Conservation (phyloP, 179 eudicot species). For the Heliamphora pulchella region DNA sequence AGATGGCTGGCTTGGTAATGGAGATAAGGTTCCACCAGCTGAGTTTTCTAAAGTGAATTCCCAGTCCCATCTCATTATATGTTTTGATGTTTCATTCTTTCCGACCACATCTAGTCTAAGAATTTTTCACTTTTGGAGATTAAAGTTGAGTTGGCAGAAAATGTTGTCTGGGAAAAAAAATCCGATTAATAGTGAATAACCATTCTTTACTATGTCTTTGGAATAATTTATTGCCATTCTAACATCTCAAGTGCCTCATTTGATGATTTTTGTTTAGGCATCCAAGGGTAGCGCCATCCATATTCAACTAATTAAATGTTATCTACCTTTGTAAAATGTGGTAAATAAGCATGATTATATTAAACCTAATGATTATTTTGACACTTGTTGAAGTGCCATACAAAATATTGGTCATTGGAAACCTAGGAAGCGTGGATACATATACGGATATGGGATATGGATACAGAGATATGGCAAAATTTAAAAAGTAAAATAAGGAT, state of each 20-base stretch:
- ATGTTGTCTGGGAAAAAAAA: not conserved
- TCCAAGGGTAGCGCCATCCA: too few relatives aligned
- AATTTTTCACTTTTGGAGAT: not conserved
- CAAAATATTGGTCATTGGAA: not conserved
- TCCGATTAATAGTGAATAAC: not conserved
- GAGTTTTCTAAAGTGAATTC: slow-evolving; percentile 83
- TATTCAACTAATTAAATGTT: not conserved
- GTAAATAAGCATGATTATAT: not conserved
- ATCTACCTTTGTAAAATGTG: not conserved
- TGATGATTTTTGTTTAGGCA: slow-evolving; percentile 3
- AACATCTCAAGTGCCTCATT: not conserved
- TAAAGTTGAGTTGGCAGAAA: not conserved
- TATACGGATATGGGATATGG: too few relatives aligned
- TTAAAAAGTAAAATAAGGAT: too few relatives aligned
- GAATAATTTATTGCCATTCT: not conserved
- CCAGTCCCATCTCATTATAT: not conserved
- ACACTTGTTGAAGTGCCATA: not conserved
- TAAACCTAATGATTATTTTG: not conserved
- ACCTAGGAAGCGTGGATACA: too few relatives aligned
- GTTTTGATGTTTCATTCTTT: not conserved
- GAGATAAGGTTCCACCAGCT: slow-evolving; percentile 97
- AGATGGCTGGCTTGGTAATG: slow-evolving; percentile 87
- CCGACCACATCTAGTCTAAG: not conserved
- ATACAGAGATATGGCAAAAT: too few relatives aligned
- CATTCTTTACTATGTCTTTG: not conserved